A percentile compares a stretch with the other conserved stretches of the same genome.
These are phyloP conservation scores for Penicillium ochrochloron DNA, from an alignment of 495 filamentous ascomycete genomes.

Conservation along the genomic window DNA sequence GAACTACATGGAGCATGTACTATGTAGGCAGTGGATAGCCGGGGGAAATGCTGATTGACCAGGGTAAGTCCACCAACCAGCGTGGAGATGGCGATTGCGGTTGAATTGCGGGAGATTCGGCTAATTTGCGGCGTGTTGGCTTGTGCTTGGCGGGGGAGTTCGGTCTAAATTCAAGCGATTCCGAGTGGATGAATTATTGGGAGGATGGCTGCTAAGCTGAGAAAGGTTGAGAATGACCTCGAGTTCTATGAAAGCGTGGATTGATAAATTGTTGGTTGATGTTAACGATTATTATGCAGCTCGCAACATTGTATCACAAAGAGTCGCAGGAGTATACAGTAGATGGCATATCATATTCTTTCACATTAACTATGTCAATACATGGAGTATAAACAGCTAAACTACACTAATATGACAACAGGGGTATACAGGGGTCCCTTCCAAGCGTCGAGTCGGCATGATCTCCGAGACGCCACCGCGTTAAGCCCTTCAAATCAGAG, in stretches of 20 bases:
- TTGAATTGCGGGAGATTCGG: slow-evolving; percentile 23
- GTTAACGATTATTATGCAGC: no score
- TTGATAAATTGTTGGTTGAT: no score
- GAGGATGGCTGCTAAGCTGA: no score
- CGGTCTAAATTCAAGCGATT: no score
- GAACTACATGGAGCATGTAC: not conserved
- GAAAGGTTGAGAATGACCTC: no score
- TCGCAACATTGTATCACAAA: not conserved
- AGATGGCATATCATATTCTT: not conserved
- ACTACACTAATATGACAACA: not conserved
- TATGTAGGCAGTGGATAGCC: not conserved
- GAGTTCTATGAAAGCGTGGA: no score
- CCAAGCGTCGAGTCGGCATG: slow-evolving; percentile 1
- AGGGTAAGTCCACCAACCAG: slow-evolving; percentile 21
- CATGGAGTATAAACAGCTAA: not conserved
- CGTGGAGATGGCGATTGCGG: slow-evolving; percentile 4
- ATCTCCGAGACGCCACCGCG: not conserved
- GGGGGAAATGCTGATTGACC: not conserved
- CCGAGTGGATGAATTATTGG: no score
- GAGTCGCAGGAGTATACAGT: not conserved
- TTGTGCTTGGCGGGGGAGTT: not conserved
- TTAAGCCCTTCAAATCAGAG: slow-evolving; percentile 27
- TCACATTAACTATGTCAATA: not conserved
- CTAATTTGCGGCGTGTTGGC: slow-evolving; percentile 14
- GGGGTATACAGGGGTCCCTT: not conserved